Evolutionary conservation across 2,329 filamentous ascomycete species (phyloP), one percentile per base, ranked within the genome.

Genomic region (Phyllosticta citribraziliensis): DNA sequence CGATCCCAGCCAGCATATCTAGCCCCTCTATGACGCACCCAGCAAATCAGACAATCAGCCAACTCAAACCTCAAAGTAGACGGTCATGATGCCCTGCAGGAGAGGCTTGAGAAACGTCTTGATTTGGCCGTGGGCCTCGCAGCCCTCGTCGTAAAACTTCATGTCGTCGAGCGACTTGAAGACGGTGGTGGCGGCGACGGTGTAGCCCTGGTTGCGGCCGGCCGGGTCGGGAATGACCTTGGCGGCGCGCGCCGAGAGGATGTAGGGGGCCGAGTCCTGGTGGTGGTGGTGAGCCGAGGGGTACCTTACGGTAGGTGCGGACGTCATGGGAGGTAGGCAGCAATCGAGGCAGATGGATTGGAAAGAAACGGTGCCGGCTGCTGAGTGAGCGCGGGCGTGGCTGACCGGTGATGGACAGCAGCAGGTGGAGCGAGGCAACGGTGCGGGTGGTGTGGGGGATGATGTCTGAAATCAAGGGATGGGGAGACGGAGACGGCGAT

Each of bases 231-330:
- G 75, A 63, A 80, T 73, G 10, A 80, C 78, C 27, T 75, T 72
- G 27, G 81, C 81, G 14, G 80, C 83, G 20, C 70, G 76, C 65
- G 82, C 74, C 62, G 78, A 78, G 52, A 84, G 72, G 66, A 89
- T 86, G 70, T 88, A 89, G 2, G 85, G 84, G 69, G 86, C 83
- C 65, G 84, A 85, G 67, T 87, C 80, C 86, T 88, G 56, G 56
- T 33, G 57, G 19, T 35, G n/a, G 14, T 14, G 14, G 25, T 52
- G 55, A 55, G 20, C 40, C 24, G 19, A 56, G 6, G 55, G 14
- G 59, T 12, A n/a, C n/a, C n/a, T n/a, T n/a, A 51, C 47, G 50
- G 54, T 19, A 17, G n/a, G 52, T 17, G 2, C 3, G 12, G 52
- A 52, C 10, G 51, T 52, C 9, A 53, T 12, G 19, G 35, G 35